Conservation (phyloP, 2,329 filamentous ascomycete genomes). For the Penicillium sp. region DNA sequence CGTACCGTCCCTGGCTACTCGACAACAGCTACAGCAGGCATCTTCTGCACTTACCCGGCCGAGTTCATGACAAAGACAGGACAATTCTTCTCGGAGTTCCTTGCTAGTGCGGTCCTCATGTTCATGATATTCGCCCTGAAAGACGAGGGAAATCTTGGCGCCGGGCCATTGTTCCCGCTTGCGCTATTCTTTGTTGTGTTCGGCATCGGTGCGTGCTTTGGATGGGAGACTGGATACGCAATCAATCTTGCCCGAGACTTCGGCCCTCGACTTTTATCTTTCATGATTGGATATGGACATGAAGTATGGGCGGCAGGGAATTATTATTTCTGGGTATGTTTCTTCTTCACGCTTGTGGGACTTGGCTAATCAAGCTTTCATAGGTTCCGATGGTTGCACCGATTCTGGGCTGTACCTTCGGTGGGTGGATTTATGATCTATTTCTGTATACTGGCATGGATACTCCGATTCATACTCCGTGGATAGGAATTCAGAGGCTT, state of each 20-base stretch:
- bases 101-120: conserved; percentile 68
- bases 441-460: conserved; percentile 67
- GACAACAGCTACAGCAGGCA: conserved; percentile 63
- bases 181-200: conserved; percentile 72
- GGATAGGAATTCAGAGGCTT: conserved; percentile 62
- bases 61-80: conserved; percentile 63
- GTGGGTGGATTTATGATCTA: conserved; percentile 67
- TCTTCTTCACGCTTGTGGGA: neutral
- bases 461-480: conserved; percentile 70
- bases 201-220: conserved; percentile 71
- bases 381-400: conserved; percentile 73
- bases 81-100: conserved; percentile 72
- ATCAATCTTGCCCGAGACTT: conserved; percentile 75
- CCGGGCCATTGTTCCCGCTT: conserved; percentile 60
- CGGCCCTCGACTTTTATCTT: conserved; percentile 66
- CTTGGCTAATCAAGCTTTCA: conserved; percentile 1
- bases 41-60: conserved; percentile 72
- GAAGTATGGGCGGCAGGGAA: conserved; percentile 67
- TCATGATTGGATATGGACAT: conserved; percentile 66
- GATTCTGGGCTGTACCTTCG: conserved; percentile 64
- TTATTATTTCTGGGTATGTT: conserved; percentile 70
- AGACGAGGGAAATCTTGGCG: conserved; percentile 49
- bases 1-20: conserved; percentile 62
- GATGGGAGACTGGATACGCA: conserved; percentile 75
- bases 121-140: conserved; percentile 72